A percentile compares a stretch with the other conserved stretches of the same genome.
Conservation (phyloP, 768 basidiomycete genomes). For the Agrocybe praecox region DNA sequence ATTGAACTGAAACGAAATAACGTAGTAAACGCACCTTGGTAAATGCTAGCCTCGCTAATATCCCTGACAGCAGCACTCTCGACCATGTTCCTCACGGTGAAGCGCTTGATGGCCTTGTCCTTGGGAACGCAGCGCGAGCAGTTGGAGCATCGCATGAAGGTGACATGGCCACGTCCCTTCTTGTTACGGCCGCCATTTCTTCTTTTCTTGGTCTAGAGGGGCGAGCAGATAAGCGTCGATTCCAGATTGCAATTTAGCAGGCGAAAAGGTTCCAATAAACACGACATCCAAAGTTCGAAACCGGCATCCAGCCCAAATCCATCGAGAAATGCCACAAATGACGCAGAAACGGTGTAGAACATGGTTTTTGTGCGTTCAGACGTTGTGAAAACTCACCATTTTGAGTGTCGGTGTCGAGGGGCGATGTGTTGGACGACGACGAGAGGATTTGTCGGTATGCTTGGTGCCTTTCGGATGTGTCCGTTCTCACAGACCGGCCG, state of each 20-base stretch:
- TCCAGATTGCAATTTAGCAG: not conserved
- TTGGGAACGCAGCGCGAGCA: constrained; percentile 97
- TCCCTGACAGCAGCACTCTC: constrained; percentile 98
- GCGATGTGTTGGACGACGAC: constrained; percentile 38
- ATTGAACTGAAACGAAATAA: not conserved
- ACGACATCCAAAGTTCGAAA: constrained; percentile 35
- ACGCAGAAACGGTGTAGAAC: constrained; percentile 18
- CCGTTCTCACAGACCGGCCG: constrained; percentile 29
- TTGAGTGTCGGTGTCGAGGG: constrained; percentile 38
- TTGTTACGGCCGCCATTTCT: constrained; percentile 99
- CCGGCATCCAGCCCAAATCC: constrained; percentile 38
- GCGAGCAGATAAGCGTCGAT: constrained; percentile 17
- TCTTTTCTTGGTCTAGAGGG: constrained; percentile 92
- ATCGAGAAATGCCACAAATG: constrained; percentile 18
- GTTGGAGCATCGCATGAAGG: constrained; percentile 97
- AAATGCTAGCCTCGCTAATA: constrained; percentile 95
- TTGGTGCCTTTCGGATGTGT: constrained; percentile 25
- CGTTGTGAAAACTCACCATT: constrained; percentile 39
- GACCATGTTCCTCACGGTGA: constrained; percentile 99
- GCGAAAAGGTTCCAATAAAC: constrained; percentile 2
- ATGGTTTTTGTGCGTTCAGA: constrained; percentile 4
- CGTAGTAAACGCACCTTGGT: constrained; percentile 64
- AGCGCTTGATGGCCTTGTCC: constrained; percentile 99
- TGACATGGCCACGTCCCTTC: constrained; percentile 96
- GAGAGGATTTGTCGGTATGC: constrained; percentile 26